These are phyloP conservation scores for Eucalyptus dawsonii DNA, from an alignment of 345 rosid genomes.

Conservation along the genomic window DNA sequence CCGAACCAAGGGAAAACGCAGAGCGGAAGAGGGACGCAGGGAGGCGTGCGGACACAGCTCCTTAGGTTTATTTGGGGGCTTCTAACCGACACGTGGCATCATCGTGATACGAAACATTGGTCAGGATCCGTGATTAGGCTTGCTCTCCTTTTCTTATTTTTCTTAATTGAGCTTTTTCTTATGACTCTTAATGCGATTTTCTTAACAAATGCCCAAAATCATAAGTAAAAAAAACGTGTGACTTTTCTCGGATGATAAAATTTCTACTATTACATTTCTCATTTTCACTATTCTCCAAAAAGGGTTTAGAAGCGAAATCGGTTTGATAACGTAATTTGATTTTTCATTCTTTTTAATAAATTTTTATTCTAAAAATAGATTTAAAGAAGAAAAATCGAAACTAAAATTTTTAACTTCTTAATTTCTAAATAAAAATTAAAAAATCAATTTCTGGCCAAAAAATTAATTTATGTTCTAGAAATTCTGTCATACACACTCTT, in stretches of 20 bases:
- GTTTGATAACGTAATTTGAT: no score
- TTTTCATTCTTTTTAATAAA: no score
- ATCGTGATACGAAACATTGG: not conserved
- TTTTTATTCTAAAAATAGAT: no score
- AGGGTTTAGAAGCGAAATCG: rapidly evolving
- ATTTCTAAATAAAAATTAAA: rapidly evolving
- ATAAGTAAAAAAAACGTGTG: not conserved
- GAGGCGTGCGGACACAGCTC: not conserved
- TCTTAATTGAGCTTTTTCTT: not conserved
- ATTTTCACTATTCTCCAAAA: no score
- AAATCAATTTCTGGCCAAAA: rapidly evolving
- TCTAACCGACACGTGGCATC: not conserved
- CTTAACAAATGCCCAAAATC: not conserved
- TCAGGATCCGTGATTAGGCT: not conserved
- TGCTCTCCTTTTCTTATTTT: not conserved
- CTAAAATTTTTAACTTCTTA: no score
- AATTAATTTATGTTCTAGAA: no score
- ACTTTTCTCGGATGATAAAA: not conserved
- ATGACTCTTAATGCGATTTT: not conserved
- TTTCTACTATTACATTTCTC: no score
- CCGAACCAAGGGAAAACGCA: not conserved
- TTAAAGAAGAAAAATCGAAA: no score
- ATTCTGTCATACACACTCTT: rapidly evolving
- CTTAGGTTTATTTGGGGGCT: not conserved
- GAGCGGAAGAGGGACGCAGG: not conserved